Percentiles rank a stretch among this genome's conserved stretches.
These are phyloP conservation scores for Hypoxylon sp. DNA, from an alignment of 2,329 filamentous ascomycete genomes.

Conservation along the genomic window DNA sequence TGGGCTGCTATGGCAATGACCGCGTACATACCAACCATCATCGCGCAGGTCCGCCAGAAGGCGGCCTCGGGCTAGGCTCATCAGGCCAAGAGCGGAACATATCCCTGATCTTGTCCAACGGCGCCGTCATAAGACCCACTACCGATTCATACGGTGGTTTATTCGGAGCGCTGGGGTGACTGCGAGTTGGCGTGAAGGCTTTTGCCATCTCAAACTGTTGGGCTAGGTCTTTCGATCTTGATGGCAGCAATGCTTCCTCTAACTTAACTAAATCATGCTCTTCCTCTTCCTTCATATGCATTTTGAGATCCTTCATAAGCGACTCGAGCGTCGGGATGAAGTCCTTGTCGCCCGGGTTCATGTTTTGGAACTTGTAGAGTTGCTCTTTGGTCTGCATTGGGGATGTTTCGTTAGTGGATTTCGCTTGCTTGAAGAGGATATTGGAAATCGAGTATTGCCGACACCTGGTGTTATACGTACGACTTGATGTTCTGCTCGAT, in stretches of 20 bases:
- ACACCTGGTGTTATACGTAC: conserved; percentile 27
- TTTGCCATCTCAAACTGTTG: conserved; percentile 56
- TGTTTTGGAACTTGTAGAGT: conserved; percentile 55
- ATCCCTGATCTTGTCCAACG: conserved; percentile 61
- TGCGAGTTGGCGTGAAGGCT: conserved; percentile 55
- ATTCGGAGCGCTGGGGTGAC: conserved; percentile 55
- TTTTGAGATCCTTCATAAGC: conserved; percentile 51
- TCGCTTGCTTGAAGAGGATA: neutral
- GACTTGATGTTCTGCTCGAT: conserved; percentile 46
- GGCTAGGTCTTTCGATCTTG: conserved; percentile 47
- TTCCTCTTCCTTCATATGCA: conserved; percentile 56
- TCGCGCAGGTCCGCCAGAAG: conserved; percentile 19
- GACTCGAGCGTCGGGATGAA: conserved; percentile 54
- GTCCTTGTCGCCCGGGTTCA: conserved; percentile 48
- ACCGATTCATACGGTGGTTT: conserved; percentile 60
- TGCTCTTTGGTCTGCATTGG: conserved; percentile 54
- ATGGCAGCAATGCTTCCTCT: conserved; percentile 48
- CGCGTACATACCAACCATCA: no score
- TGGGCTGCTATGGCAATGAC: no score
- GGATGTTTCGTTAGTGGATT: conserved; percentile 9
- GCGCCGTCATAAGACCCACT: conserved; percentile 57
- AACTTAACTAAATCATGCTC: conserved; percentile 53
- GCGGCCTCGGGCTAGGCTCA: conserved; percentile 14
- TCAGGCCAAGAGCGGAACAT: conserved; percentile 49
- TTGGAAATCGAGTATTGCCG: neutral